Evolutionary conservation across 345 rosid species (phyloP).

Genomic region (Eucalyptus polybractea): DNA sequence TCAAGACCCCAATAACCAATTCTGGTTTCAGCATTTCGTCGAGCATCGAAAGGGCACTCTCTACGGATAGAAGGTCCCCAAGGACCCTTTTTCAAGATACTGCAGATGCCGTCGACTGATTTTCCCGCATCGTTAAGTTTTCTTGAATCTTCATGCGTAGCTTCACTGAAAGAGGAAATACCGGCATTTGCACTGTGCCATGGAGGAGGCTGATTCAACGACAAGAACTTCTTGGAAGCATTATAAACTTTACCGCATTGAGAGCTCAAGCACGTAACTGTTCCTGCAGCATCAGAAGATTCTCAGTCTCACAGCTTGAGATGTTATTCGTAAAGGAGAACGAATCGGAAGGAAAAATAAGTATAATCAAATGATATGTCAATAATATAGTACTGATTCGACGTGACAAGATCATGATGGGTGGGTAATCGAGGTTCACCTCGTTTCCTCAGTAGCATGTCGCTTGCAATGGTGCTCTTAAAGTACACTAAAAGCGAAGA

Average conservation of each 20-base stretch:
- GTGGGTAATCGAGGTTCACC: not conserved
- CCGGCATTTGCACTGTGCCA: not conserved
- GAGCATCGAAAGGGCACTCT: conserved; percentile 38
- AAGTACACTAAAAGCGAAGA: not conserved
- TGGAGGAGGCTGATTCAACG: conserved; percentile 17
- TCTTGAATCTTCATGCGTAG: conserved; percentile 16
- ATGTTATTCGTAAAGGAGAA: not conserved
- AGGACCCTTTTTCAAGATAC: conserved; percentile 42
- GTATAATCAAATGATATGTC: not conserved
- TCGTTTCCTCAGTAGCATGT: not conserved
- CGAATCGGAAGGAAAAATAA: not conserved
- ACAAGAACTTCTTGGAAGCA: conserved; percentile 14
- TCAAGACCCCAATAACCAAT: conserved; percentile 53
- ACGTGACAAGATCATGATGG: not conserved
- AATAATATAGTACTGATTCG: not conserved
- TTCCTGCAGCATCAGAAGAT: conserved; percentile 18
- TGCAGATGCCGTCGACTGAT: conserved; percentile 35
- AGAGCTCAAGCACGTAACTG: not conserved
- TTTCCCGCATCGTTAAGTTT: conserved; percentile 14
- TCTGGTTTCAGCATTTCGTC: conserved; percentile 42
- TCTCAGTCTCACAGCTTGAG: not conserved
- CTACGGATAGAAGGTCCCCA: conserved; percentile 52
- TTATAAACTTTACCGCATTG: conserved; percentile 1
- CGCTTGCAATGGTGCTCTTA: not conserved
- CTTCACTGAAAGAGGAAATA: conserved; percentile 6